Conservation (phyloP, 78 protist genomes). For the Pelomyxa schiedti region DNA sequence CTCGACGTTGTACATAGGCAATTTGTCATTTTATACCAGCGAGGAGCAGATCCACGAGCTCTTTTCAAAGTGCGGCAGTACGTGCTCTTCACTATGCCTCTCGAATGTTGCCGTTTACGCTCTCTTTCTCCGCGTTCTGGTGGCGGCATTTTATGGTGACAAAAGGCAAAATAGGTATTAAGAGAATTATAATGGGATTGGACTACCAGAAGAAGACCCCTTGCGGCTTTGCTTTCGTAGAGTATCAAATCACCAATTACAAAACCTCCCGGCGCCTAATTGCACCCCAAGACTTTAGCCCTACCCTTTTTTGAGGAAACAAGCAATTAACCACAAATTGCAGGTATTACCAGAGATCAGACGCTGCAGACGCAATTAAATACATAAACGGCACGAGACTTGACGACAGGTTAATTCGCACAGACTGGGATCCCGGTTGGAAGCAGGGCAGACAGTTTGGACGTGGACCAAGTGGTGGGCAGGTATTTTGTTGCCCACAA, state of each 20-base stretch:
- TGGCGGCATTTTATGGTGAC: too few species aligned
- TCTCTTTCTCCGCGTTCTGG: background rate
- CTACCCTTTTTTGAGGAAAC: too few species aligned
- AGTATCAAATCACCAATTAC: slow-evolving; percentile 35
- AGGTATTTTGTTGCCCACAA: too few species aligned
- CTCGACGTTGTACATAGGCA: slow-evolving; percentile 87
- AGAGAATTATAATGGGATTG: slow-evolving; percentile 86
- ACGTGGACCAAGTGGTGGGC: slow-evolving; percentile 64
- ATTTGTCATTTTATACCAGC: slow-evolving; percentile 74
- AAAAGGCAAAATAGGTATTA: too few species aligned
- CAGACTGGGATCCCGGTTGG: slow-evolving; percentile 93
- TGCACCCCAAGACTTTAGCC: background rate
- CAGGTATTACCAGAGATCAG: slow-evolving; percentile 69
- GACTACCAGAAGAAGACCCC: slow-evolving; percentile 75
- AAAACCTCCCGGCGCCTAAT: background rate
- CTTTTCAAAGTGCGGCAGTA: slow-evolving; percentile 71
- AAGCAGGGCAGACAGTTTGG: slow-evolving; percentile 90
- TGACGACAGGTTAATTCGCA: slow-evolving; percentile 76
- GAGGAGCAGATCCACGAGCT: slow-evolving; percentile 85
- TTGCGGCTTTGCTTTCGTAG: slow-evolving; percentile 94
- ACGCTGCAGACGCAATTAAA: slow-evolving; percentile 61
- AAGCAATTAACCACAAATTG: background rate
- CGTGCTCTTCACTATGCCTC: background rate
- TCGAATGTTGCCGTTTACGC: background rate
- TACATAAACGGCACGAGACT: slow-evolving; percentile 67